These are phyloP conservation scores for Phyllostachys edulis DNA, from an alignment of 176 grass and related monocot genomes.

Conservation along the genomic window DNA sequence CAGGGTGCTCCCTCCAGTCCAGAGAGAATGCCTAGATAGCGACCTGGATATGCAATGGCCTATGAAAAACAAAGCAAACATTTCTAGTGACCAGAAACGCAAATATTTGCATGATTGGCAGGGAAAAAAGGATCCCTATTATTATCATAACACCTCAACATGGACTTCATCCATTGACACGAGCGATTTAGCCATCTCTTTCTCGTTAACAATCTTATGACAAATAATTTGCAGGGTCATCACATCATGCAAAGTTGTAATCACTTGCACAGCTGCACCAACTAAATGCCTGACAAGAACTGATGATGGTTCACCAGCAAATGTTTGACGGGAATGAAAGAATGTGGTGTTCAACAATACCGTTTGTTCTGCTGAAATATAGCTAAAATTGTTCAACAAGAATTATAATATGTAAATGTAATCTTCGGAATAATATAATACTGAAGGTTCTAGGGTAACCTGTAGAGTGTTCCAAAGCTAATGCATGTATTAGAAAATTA, in stretches of 20 bases:
- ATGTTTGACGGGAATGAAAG: neutral
- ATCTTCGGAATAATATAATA: conserved; percentile 12
- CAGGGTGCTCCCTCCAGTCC: too few species aligned
- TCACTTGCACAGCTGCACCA: conserved; percentile 18
- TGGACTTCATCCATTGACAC: neutral
- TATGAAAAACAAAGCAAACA: neutral
- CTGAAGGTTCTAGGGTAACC: conserved; percentile 18
- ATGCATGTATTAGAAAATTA: conserved; percentile 18
- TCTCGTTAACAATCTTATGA: neutral
- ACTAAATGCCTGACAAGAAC: conserved; percentile 35
- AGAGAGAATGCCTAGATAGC: neutral
- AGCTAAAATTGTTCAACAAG: neutral
- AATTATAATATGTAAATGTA: conserved; percentile 29
- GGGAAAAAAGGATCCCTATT: neutral
- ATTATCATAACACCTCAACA: neutral
- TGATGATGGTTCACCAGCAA: conserved; percentile 36
- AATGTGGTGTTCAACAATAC: neutral
- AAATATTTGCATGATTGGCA: neutral
- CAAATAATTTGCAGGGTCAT: neutral
- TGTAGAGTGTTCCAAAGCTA: conserved; percentile 3
- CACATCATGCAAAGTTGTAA: conserved; percentile 4
- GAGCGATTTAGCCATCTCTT: neutral
- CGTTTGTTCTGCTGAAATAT: neutral
- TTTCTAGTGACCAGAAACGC: neutral
- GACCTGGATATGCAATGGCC: neutral